A percentile compares a stretch with the other conserved stretches of the same genome.
Evolutionary conservation across 495 filamentous ascomycete genomes (phyloP).

Genomic region (Xylaria acuta): DNA sequence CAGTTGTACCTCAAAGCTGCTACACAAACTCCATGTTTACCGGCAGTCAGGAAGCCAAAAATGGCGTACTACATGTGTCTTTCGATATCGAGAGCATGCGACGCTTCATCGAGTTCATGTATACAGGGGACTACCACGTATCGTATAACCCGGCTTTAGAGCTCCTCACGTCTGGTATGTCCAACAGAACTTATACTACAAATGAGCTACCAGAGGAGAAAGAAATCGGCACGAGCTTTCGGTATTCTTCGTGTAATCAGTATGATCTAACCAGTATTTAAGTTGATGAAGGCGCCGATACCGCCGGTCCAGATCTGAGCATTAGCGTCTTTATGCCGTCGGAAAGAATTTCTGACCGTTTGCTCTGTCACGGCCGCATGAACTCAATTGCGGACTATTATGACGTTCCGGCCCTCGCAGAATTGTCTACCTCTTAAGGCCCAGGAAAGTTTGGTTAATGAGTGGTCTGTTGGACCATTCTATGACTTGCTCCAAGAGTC

Average conservation of each 20-base stretch:
- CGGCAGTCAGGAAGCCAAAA: slow-evolving; percentile 9
- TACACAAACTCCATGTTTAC: not conserved
- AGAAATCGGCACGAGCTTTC: not conserved
- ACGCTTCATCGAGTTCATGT: slow-evolving; percentile 11
- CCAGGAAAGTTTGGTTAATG: not conserved
- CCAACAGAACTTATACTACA: not conserved
- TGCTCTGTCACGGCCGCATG: slow-evolving; percentile 12
- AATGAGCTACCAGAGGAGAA: no score
- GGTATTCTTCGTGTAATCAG: not conserved
- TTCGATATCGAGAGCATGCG: slow-evolving; percentile 7
- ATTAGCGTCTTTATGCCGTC: not conserved
- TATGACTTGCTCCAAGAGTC: not conserved
- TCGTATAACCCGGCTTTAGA: not conserved
- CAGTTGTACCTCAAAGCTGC: not conserved
- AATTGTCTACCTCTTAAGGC: not conserved
- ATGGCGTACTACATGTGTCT: not conserved
- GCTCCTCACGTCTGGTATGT: not conserved
- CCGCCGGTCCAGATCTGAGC: not conserved
- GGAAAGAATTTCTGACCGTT: not conserved
- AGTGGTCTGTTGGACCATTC: slow-evolving; percentile 3
- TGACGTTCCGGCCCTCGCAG: not conserved
- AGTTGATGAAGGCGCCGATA: not conserved
- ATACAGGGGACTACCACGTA: not conserved
- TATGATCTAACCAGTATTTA: not conserved
- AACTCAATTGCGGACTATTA: slow-evolving; percentile 9